These are phyloP conservation scores for Candida ponderosae DNA, from an alignment of 805 yeast species.

Conservation along the genomic window DNA sequence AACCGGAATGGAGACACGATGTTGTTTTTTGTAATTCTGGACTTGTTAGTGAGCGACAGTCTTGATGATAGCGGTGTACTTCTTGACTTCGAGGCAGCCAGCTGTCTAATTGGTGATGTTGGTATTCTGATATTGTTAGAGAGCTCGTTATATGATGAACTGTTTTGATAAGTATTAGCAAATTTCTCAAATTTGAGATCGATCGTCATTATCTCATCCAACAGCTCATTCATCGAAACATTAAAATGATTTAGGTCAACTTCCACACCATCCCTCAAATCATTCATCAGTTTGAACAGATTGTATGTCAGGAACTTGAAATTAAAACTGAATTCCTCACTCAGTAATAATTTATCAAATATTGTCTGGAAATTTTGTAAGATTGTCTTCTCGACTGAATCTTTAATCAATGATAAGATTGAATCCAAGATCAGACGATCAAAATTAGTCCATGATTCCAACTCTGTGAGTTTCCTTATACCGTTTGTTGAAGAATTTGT, in stretches of 20 bases:
- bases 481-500: constrained; percentile 37
- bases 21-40: constrained; percentile 10
- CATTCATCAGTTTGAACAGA: constrained; percentile 6
- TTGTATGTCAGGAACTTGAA: constrained; percentile 11
- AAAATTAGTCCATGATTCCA: constrained; percentile 46
- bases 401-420: constrained; percentile 34
- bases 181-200: constrained; percentile 29
- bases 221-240: constrained; percentile 7
- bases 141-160: constrained; percentile 11
- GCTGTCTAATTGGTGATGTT: constrained; percentile 17
- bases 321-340: constrained; percentile 18
- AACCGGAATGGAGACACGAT: constrained; percentile 10
- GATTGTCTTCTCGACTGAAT: constrained; percentile 44
- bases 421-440: constrained; percentile 36
- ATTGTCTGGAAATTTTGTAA: constrained; percentile 47
- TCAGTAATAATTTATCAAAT: constrained; percentile 38
- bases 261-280: constrained; percentile 4
- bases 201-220: constrained; percentile 23
- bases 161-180: constrained; percentile 12
- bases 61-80: constrained; percentile 19
- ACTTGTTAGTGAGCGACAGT: constrained; percentile 10
- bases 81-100: constrained; percentile 9
- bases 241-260: constrained; percentile 9
- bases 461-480: constrained; percentile 38
- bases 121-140: constrained; percentile 15